Evolutionary conservation across 225 moss, liverwort and hornwort species (phyloP), one percentile per base, ranked within the genome.

Genomic region (Sphagnum tenellum): DNA sequence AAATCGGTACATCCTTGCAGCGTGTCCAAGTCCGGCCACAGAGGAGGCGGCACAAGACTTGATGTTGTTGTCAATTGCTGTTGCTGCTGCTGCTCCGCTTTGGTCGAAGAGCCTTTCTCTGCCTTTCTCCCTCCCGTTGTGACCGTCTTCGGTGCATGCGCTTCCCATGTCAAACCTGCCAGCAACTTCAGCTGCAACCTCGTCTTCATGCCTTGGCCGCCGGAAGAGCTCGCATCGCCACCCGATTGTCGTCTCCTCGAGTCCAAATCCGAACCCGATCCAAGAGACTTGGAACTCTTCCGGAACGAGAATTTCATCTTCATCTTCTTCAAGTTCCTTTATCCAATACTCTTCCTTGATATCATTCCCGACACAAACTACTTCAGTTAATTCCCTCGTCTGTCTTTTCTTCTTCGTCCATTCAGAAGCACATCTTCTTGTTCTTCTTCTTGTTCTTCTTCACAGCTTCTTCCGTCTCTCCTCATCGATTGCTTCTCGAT

Each of bases 291-390:
- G 52, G 52, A 52, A 69, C 78, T 71, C 50, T 75, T 71, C 2
- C 84, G 61, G 5, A 84, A 84, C 48, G 84, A 79, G 55, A 84
- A 84, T 75, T 84, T 84, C 84, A 84, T 84, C 77, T 70, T 76
- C 58, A 46, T 45, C 1, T 55, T 55, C 61, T 29, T 64, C 48
- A 60, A 8, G 9, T 59, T 4, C 45, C 61, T 61, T 47, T 45
- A 47, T 45, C 58, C 11, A 3, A 29, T 61, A 5, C 46, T 7
- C 61, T 45, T 10, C 4, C 61, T 61, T 9, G 61, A 61, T 61
- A 45, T 5, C 10, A 61, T 61, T 44, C 29, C 29, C 29, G 29
- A 29, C 29, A 29, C 29, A 29, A 29, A 29, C 29, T 29, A 29
- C 29, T 29, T 29, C 29, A 29, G 29, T 29, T 29, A 0, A 29